Base-by-base conservation (phyloP, 306 rosid species). In the Lotus japonicus region DNA sequence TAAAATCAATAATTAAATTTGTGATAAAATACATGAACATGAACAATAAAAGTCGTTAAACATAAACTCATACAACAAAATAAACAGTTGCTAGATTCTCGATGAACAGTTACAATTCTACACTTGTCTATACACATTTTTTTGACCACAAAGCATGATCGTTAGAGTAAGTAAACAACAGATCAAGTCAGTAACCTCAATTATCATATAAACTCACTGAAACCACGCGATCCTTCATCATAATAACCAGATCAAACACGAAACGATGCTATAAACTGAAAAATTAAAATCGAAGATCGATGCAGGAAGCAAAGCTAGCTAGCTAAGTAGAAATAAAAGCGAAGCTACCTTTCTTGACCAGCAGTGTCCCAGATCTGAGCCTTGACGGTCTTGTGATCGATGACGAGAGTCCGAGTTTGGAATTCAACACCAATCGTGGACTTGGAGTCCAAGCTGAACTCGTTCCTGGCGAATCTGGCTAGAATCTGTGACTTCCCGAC, bases 331-430 rank as follows among this genome's bases (percentile, higher is more conserved):
- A 0, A 26, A 26, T 3, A 17, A 51, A 54, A 31, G 5, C 36
- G 5, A 31, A 31, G 36, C 36, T 1, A 94, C 98, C 97, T 84
- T 78, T 94, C 98, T 89, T 94, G 98, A 59, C 98, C 98, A 1
- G 98, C 98, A 2, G 97, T 94, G 83, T 94, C 98, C 98, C 98
- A 94, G 98, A 94, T 94, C 98, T 94, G 98, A 84, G 98, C 98
- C 79, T 94, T 94, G 38, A 94, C 89, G 66, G 86, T 90, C 95
- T 94, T 94, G 74, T 84, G 96, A 77, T 88, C 82, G 72, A 94
- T 88, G 59, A 94, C 82, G 9, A 94, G 68, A 44, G 98, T 94
- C 38, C 97, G 63, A 0, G 98, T 94, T 83, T 94, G 97, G 62
- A 94, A 94, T 92, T 94, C 98, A 9, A 94, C 97, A 3, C 98